Evolutionary conservation across 2,329 filamentous ascomycete genomes (phyloP), one percentile per base, ranked within the genome.

Genomic region (Sporothrix globosa): DNA sequence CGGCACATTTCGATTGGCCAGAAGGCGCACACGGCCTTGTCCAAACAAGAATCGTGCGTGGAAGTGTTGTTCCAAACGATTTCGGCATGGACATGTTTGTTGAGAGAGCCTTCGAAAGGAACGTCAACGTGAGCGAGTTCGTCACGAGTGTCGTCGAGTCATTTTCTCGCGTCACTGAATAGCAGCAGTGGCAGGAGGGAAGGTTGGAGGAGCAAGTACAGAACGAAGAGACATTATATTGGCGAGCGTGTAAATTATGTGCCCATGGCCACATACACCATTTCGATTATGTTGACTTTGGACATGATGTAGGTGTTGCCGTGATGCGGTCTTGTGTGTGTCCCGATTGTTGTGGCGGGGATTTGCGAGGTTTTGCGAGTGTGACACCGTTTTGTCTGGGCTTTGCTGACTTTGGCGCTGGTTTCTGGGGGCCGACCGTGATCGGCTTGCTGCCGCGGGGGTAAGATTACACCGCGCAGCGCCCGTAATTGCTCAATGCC

Each of bases 401-500:
- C 39, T 46, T 34, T 46, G 58, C 58, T 39, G 44, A 39, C 58
- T 61, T 24, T 24, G 54, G 30, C 27, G 30, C 13, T 44, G 34
- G 56, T 39, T 46, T 61, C 17, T 54, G 52, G 9, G 11, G 14
- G 3, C 41, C 41, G 2, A 17, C 41, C 41, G 21, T 48, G 44
- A 30, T 50, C 44, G 61, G 44, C 41, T 27, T 3, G 5, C 44
- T 65, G 44, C 61, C 61, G 61, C 27, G 27, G 39, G 46, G 63
- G 44, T 66, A 50, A 66, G 46, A 66, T 66, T 66, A 66, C 63
- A 66, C 63, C 63, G 63, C 63, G 63, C 46, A 39, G 63, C 34
- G 63, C 46, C 46, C 61, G 61, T 66, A 52, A 52, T 66, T 66
- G 30, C 61, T 19, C 61, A 48, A 66, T 30, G 27, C 56, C 27